Conservation (phyloP, 108 stramenopile species). For the Nitzschia inconspicua region DNA sequence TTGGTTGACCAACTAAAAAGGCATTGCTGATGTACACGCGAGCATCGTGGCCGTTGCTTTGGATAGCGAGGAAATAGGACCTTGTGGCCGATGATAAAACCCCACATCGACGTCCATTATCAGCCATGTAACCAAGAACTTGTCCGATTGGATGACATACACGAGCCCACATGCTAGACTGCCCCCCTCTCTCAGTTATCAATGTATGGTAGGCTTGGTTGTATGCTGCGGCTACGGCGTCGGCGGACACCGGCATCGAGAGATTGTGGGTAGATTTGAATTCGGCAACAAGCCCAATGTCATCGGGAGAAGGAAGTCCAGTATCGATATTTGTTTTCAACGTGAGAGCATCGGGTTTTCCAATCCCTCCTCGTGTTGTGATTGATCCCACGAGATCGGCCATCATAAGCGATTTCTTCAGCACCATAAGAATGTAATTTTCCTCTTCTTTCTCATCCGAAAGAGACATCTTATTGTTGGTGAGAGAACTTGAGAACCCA, state of each 20-base stretch:
- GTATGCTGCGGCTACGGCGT: not conserved
- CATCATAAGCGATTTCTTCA: too few species aligned
- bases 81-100: not conserved
- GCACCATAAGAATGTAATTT: too few species aligned
- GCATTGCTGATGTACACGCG: constrained; percentile 4
- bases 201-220: not conserved
- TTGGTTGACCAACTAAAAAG: not conserved
- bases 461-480: too few species aligned
- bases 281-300: not conserved
- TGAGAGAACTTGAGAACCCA: too few species aligned
- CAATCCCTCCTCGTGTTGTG: too few species aligned
- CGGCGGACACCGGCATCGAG: not conserved
- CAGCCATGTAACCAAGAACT: not conserved
- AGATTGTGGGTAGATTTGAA: not conserved
- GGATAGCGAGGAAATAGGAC: not conserved
- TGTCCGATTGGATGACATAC: not conserved
- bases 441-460: too few species aligned
- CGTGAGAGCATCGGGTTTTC: too few species aligned
- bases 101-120: not conserved
- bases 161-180: not conserved
- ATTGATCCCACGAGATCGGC: too few species aligned
- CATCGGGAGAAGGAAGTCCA: not conserved
- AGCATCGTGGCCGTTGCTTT: too few species aligned
- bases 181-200: not conserved
- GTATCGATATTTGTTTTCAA: too few species aligned